Evolutionary conservation across 2,329 filamentous ascomycete genomes (phyloP).

Genomic region (Amesomyces nigricolor): DNA sequence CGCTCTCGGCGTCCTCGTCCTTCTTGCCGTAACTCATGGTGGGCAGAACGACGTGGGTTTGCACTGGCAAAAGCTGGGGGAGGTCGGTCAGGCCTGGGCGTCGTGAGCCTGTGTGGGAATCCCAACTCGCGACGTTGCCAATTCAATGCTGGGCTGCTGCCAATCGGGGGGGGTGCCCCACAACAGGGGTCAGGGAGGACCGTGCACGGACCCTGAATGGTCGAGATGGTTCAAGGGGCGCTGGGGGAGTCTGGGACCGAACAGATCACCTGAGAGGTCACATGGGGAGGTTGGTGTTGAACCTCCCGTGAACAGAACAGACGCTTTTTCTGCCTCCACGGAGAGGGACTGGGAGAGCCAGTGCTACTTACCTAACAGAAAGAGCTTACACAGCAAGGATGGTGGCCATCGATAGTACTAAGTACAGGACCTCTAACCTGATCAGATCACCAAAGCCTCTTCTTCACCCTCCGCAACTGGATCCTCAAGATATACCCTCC

Average conservation of each 20-base stretch:
- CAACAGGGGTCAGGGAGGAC: background rate
- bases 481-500: too few species aligned
- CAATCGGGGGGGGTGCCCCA: conserved; percentile 16
- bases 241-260: background rate
- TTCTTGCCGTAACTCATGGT: conserved; percentile 98
- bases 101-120: conserved; percentile 17
- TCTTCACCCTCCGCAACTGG: too few species aligned
- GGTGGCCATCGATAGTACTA: too few species aligned
- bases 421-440: too few species aligned
- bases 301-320: too few species aligned
- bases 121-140: conserved; percentile 31
- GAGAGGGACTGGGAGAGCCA: too few species aligned
- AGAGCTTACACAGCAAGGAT: background rate
- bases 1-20: conserved; percentile 93
- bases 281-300: background rate
- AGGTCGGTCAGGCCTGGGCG: conserved; percentile 21
- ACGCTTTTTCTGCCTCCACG: too few species aligned
- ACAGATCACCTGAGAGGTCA: conserved; percentile 6
- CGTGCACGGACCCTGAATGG: conserved; percentile 15
- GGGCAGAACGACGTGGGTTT: conserved; percentile 32
- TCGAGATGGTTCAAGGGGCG: too few species aligned
- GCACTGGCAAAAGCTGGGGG: conserved; percentile 17
- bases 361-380: background rate
- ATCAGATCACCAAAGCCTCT: too few species aligned
- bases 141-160: conserved; percentile 21